A percentile compares a stretch with the other conserved stretches of the same genome.
Evolutionary conservation across 805 yeast genomes (phyloP).

Genomic region (Kodamaea kakaduensis): DNA sequence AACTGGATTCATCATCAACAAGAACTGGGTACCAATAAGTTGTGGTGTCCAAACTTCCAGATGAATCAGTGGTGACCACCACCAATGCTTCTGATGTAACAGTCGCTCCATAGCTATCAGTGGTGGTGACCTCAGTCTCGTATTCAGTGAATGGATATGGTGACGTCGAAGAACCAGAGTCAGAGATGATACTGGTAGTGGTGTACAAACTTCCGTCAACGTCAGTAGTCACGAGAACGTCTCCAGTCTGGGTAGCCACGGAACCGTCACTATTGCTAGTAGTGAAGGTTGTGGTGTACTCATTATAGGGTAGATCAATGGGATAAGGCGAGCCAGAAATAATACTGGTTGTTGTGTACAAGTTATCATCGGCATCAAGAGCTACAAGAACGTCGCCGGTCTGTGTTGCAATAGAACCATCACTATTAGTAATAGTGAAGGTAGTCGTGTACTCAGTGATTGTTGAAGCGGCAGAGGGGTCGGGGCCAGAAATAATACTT

Average conservation of each 20-base stretch:
- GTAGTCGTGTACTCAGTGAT: conserved; percentile 10
- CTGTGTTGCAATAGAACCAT: conserved; percentile 4
- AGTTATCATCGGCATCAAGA: conserved; percentile 14
- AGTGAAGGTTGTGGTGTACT: conserved; percentile 6
- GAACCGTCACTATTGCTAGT: conserved; percentile 16
- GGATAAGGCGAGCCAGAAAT: conserved; percentile 1
- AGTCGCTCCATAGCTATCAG: conserved; percentile 6
- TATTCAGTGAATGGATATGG: conserved; percentile 8
- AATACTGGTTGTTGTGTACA: conserved; percentile 14
- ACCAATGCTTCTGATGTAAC: conserved; percentile 15
- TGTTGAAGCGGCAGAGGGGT: neutral
- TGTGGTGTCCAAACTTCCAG: conserved; percentile 15
- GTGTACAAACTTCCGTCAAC: conserved; percentile 5
- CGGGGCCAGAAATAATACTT: conserved; percentile 6
- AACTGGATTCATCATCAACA: neutral
- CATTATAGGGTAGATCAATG: conserved; percentile 3
- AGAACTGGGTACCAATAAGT: conserved; percentile 7
- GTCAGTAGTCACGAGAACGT: conserved; percentile 3
- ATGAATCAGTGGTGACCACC: conserved; percentile 18
- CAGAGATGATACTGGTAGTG: neutral
- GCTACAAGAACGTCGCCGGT: conserved; percentile 11
- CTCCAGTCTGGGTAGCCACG: conserved; percentile 13
- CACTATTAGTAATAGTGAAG: neutral
- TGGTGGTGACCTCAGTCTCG: conserved; percentile 15
- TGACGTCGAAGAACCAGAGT: conserved; percentile 8